phyloP scores from a whole-genome alignment of 169 alveolate species.

The Hepatocystis sp. region DNA sequence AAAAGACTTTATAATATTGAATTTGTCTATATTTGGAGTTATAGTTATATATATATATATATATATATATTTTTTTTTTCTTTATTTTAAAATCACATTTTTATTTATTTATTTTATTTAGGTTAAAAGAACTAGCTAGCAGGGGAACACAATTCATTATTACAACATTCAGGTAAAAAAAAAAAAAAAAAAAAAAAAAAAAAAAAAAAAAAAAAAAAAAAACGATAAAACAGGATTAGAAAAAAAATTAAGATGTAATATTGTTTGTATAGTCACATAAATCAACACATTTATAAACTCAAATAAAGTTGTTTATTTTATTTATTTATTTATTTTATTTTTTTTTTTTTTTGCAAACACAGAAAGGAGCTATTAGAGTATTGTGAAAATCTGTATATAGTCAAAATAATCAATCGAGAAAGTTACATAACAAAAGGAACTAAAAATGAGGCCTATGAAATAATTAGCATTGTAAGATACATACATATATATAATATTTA shows the following conservation, averaged over 20 bases:
- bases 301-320: background rate
- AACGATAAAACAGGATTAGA: background rate
- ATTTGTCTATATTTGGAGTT: too few species aligned
- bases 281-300: too few species aligned
- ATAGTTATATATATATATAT: too few species aligned
- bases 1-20: too few species aligned
- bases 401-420: constrained; percentile 57
- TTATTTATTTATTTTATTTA: constrained; percentile 10
- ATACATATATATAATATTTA: too few species aligned
- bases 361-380: constrained; percentile 70
- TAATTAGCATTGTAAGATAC: constrained; percentile 57
- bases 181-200: constrained; percentile 3
- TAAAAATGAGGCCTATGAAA: constrained; percentile 67
- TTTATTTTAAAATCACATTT: background rate
- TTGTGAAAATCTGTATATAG: constrained; percentile 67
- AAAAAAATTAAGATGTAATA: background rate
- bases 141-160: constrained; percentile 73
- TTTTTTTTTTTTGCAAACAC: constrained; percentile 14
- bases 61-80: too few species aligned
- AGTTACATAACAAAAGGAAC: constrained; percentile 67
- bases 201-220: background rate
- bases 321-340: constrained; percentile 1
- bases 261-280: too few species aligned
- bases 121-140: constrained; percentile 50
- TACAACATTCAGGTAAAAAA: constrained; percentile 67